Conservation (phyloP, 495 filamentous ascomycete species). For the Trichoderma erinaceum region DNA sequence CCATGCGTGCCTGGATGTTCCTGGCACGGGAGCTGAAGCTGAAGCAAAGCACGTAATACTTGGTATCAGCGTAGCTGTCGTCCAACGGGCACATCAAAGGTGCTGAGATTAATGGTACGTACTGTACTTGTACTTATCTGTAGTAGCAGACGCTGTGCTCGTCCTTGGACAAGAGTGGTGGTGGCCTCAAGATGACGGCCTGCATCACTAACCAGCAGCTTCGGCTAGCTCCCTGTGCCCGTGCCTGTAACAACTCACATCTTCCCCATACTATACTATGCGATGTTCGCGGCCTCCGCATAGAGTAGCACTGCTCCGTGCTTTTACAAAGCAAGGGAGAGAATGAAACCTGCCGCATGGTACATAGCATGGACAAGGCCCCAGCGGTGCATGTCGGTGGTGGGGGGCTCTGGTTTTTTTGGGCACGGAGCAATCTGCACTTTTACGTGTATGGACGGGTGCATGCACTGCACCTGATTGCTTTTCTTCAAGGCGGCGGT, state of each 20-base stretch:
- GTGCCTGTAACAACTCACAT: neutral
- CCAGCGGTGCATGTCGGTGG: neutral
- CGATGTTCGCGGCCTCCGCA: too few species aligned
- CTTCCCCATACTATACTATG: neutral
- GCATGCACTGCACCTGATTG: neutral
- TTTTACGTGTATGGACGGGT: neutral
- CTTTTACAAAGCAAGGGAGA: too few species aligned
- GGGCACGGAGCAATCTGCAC: neutral
- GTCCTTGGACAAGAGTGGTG: too few species aligned
- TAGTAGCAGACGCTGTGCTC: too few species aligned
- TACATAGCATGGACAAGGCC: neutral
- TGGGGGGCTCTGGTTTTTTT: neutral
- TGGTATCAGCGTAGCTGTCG: neutral
- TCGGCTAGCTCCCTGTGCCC: neutral
- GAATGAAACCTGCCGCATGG: neutral
- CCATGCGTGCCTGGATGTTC: slow-evolving; percentile 13
- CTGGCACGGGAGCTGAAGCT: neutral
- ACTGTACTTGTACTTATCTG: too few species aligned
- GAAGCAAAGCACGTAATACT: neutral
- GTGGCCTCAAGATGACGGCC: too few species aligned
- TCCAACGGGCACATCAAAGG: too few species aligned
- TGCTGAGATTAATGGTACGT: too few species aligned
- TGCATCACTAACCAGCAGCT: neutral
- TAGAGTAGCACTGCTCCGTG: too few species aligned
- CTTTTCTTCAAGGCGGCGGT: slow-evolving; percentile 8